phyloP scores from a whole-genome alignment of 169 alveolate species.

The Babesia divergens region DNA sequence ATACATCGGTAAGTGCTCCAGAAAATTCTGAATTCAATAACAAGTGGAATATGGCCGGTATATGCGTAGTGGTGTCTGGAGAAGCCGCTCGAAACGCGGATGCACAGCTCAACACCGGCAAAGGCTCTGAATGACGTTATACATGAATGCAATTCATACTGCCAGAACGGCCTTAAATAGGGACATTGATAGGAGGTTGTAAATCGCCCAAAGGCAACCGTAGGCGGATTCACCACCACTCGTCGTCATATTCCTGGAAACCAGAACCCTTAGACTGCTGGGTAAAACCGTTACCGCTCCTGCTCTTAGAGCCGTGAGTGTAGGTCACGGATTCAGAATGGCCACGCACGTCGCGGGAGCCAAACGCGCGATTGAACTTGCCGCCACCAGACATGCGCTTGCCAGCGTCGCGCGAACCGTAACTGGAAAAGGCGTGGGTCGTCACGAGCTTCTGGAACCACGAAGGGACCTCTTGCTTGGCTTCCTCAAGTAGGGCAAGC shows the following conservation, averaged over 20 bases:
- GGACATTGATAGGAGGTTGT: no score
- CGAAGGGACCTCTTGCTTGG: conserved; percentile 72
- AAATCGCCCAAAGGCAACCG: not conserved
- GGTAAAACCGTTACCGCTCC: not conserved
- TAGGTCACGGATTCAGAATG: conserved; percentile 40
- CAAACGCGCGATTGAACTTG: conserved; percentile 6
- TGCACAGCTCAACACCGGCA: no score
- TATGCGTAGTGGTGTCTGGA: no score
- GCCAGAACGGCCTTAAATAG: no score
- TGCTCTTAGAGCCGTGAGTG: conserved; percentile 17
- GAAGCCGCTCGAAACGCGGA: no score
- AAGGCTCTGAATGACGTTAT: no score
- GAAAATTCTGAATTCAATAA: no score
- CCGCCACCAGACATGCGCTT: conserved; percentile 37
- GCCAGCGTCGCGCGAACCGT: conserved; percentile 9
- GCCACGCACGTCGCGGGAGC: conserved; percentile 48
- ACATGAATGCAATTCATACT: no score
- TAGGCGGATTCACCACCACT: conserved; percentile 50
- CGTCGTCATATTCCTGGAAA: conserved; percentile 61
- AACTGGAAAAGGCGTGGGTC: conserved; percentile 8
- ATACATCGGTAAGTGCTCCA: no score
- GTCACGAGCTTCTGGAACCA: conserved; percentile 75
- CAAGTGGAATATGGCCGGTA: no score
- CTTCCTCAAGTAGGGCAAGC: conserved; percentile 73
- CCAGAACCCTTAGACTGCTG: conserved; percentile 26